Percentiles rank a stretch among this genome's conserved stretches.
These are phyloP conservation scores for Rhizopus sp. DNA, from an alignment of 371 early-diverging fungal species.

Conservation along the genomic window DNA sequence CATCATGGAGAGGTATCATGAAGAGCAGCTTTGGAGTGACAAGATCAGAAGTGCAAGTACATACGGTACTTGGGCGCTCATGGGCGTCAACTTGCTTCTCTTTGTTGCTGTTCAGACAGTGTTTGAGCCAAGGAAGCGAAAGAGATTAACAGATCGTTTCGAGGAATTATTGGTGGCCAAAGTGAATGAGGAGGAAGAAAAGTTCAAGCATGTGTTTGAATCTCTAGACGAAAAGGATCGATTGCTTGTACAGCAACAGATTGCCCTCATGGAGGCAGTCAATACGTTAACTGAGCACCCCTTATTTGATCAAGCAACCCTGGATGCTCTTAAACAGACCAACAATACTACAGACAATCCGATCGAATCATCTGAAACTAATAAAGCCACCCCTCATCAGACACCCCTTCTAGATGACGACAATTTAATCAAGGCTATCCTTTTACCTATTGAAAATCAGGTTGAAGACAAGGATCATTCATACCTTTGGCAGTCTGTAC, in stretches of 20 bases:
- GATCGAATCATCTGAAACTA: not conserved
- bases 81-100: slow-evolving; percentile 71
- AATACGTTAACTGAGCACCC: slow-evolving; percentile 21
- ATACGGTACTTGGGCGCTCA: slow-evolving; percentile 82
- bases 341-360: too few relatives aligned
- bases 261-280: slow-evolving; percentile 26
- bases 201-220: slow-evolving; percentile 31
- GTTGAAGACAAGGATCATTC: not conserved
- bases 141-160: slow-evolving; percentile 71
- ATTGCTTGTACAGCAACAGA: slow-evolving; percentile 28
- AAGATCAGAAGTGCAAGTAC: slow-evolving; percentile 91
- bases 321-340: slow-evolving; percentile 1
- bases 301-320: slow-evolving; percentile 10
- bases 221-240: slow-evolving; percentile 26
- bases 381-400: not conserved
- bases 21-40: slow-evolving; percentile 97
- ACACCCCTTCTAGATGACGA: not conserved
- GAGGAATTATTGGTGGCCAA: slow-evolving; percentile 60
- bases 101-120: slow-evolving; percentile 75
- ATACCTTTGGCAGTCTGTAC: slow-evolving; percentile 32
- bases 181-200: slow-evolving; percentile 46
- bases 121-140: slow-evolving; percentile 79
- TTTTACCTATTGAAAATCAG: too few relatives aligned
- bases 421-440: not conserved
- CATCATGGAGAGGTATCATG: slow-evolving; percentile 82